Evolutionary conservation across 129 eudicot species (phyloP).

Genomic region (Lonicera japonica): DNA sequence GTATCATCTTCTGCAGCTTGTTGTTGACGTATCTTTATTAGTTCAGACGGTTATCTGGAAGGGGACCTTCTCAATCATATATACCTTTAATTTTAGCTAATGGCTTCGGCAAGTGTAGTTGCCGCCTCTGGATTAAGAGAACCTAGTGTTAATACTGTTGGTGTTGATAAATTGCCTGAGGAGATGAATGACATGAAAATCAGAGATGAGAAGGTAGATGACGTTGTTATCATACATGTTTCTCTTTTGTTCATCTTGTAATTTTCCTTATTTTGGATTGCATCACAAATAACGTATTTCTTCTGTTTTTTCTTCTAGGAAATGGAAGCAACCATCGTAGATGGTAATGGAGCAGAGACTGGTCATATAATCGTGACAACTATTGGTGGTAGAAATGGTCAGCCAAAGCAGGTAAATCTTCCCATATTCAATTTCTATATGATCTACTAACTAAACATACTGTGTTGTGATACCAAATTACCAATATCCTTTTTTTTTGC

Average conservation of each 20-base stretch:
- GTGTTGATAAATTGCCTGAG: slow-evolving; percentile 62
- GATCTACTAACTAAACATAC: not conserved
- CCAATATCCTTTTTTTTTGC: slow-evolving; percentile 3
- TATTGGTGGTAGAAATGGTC: slow-evolving; percentile 90
- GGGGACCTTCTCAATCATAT: not conserved
- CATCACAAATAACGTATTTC: not conserved
- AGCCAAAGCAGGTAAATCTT: slow-evolving; percentile 68
- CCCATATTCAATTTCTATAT: not conserved
- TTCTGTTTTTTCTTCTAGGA: slow-evolving; percentile 37
- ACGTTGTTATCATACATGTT: not conserved
- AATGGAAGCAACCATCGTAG: slow-evolving; percentile 74
- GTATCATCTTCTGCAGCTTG: not conserved
- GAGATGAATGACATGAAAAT: slow-evolving; percentile 86
- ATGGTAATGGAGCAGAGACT: slow-evolving; percentile 90
- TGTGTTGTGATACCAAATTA: slow-evolving; percentile 5
- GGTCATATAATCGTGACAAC: slow-evolving; percentile 96
- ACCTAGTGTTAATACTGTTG: slow-evolving; percentile 39
- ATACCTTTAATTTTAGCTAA: slow-evolving; percentile 7
- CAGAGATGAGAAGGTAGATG: slow-evolving; percentile 71
- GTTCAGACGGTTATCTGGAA: not conserved
- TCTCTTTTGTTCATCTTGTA: not conserved
- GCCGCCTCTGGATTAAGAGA: slow-evolving; percentile 55
- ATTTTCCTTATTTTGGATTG: not conserved
- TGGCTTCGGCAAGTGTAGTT: slow-evolving; percentile 61
- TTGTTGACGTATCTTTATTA: not conserved